Base-by-base conservation (phyloP, 1,284 basidiomycete species). In the Ustilago loliicola region DNA sequence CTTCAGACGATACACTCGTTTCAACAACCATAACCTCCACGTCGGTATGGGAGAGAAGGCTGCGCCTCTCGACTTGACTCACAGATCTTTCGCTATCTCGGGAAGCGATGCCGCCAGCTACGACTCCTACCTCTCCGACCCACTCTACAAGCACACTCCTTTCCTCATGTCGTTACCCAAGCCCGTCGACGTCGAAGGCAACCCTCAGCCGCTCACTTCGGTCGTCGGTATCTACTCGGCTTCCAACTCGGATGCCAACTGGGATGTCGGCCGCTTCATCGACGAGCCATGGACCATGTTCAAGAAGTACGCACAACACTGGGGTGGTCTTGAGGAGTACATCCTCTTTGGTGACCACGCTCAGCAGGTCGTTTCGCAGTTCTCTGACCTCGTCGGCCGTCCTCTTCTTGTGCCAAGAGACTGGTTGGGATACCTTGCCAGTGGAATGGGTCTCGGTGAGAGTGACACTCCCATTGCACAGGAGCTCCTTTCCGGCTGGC, bases 121-220 rank as follows among this genome's bases (percentile, higher is more conserved):
- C 80, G 87, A 88, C 67, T 82, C 87, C 0, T 88, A 85, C 68
- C 76, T 83, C 38, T 81, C 86, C 19, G 88, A 88, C 66, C 88
- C 88, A 57, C 83, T 88, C 54, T 88, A 88, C 85, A 88, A 88
- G 79, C 87, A 88, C 68, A 87, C 87, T 0, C 88, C 88, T 0
- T 88, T 87, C 80, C 80, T 88, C 47, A 83, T 88, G 66, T 86
- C 85, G 21, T 54, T 86, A 11, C 77, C 82, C 23, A 80, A 77
- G 51, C 80, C 83, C 1, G 62, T 76, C 15, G 60, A 77, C 19
- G 80, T 60, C 6, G 78, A 81, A 25, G 66, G 80, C 52, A 56
- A 62, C 13, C 48, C 66, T 4, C 72, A 62, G 27, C 68, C 77
- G 0, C 65, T 72, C 7, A 76, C 79, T 15, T 86, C 85, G 9